A percentile compares a stretch with the other conserved stretches of the same genome.
phyloP scores from a whole-genome alignment of 495 filamentous ascomycete species.

The Xylaria acuta region DNA sequence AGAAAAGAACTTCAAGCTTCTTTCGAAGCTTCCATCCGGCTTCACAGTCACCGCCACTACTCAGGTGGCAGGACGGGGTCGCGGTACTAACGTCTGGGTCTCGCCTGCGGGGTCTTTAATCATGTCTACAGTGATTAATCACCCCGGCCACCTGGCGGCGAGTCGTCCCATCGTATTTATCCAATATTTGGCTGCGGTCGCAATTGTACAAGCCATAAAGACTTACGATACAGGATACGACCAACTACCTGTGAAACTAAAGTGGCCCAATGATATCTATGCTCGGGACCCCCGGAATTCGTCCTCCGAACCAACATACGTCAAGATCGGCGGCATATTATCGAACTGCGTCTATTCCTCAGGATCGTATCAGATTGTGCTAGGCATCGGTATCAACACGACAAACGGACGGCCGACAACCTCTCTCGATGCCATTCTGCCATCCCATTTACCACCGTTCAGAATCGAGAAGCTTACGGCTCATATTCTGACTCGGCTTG shows the following conservation, averaged over 20 bases:
- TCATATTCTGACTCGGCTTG: slow-evolving; percentile 79
- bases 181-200: slow-evolving; percentile 90
- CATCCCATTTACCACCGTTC: slow-evolving; percentile 61
- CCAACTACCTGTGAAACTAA: slow-evolving; percentile 79
- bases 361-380: slow-evolving; percentile 82
- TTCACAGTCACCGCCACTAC: slow-evolving; percentile 91
- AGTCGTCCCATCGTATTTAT: slow-evolving; percentile 90
- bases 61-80: slow-evolving; percentile 89
- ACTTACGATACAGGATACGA: slow-evolving; percentile 74
- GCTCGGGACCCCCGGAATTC: slow-evolving; percentile 73
- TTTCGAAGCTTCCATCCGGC: slow-evolving; percentile 77
- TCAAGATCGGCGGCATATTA: slow-evolving; percentile 94
- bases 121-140: slow-evolving; percentile 85
- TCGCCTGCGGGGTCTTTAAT: slow-evolving; percentile 86
- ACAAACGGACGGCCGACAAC: slow-evolving; percentile 88
- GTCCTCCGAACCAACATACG: slow-evolving; percentile 55
- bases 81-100: slow-evolving; percentile 94
- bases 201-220: slow-evolving; percentile 86
- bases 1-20: slow-evolving; percentile 84
- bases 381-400: slow-evolving; percentile 89
- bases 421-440: slow-evolving; percentile 75
- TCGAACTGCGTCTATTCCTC: slow-evolving; percentile 84
- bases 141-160: slow-evolving; percentile 71
- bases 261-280: slow-evolving; percentile 99
- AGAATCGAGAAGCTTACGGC: slow-evolving; percentile 84